Evolutionary conservation across 1,139 yeast species (phyloP).

Genomic region (Sugiyamaella grinbergsii): DNA sequence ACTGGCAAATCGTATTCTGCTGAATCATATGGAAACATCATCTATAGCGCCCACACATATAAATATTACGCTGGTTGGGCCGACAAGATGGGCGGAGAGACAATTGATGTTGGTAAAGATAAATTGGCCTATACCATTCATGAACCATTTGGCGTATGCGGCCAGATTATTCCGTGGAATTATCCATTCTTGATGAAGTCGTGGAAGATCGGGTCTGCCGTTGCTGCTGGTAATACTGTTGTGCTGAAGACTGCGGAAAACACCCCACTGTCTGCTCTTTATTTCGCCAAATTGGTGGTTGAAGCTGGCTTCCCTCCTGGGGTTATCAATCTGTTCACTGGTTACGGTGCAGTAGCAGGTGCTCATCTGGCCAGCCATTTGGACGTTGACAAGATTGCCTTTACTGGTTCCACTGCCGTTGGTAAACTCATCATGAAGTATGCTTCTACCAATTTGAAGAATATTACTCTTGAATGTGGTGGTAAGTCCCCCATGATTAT

Average conservation of each 20-base stretch:
- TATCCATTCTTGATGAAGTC: conserved; percentile 82
- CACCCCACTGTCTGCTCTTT: conserved; percentile 75
- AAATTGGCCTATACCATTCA: conserved; percentile 61
- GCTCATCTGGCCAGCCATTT: conserved; percentile 70
- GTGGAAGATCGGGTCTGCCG: conserved; percentile 82
- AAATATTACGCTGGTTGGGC: conserved; percentile 84
- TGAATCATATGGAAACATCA: conserved; percentile 60
- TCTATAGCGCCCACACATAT: conserved; percentile 55
- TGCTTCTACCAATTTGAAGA: conserved; percentile 74
- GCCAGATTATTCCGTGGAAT: conserved; percentile 88
- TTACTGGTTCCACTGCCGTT: conserved; percentile 83
- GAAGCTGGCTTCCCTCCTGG: conserved; percentile 81
- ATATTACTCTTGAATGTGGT: conserved; percentile 80
- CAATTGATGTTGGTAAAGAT: conserved; percentile 63
- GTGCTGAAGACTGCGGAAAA: conserved; percentile 78
- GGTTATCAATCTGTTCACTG: conserved; percentile 71
- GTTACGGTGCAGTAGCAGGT: conserved; percentile 71
- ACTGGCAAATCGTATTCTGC: conserved; percentile 69
- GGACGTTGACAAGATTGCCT: conserved; percentile 75
- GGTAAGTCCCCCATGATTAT: conserved; percentile 83
- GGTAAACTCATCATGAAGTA: conserved; percentile 75
- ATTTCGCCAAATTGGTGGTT: conserved; percentile 57
- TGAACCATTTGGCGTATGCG: conserved; percentile 82
- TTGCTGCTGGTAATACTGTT: conserved; percentile 76
- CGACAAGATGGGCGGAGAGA: conserved; percentile 66